Conservation (phyloP, 108 stramenopile species). For the Conticribra weissflogii region DNA sequence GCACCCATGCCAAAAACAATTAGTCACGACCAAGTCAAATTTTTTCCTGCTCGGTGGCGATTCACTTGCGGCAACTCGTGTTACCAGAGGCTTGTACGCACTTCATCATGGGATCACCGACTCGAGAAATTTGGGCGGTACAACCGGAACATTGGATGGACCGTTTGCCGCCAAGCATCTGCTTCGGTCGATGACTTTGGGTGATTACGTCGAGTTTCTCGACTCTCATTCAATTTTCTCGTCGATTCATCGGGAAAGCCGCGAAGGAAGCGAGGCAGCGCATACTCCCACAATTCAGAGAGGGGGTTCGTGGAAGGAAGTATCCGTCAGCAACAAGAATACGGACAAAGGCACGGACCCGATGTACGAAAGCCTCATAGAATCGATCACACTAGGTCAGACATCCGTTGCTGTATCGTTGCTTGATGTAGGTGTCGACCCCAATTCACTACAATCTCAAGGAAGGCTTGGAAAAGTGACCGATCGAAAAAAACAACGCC, state of each 20-base stretch:
- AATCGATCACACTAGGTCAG: conserved; percentile 60
- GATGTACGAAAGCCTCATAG: conserved; percentile 67
- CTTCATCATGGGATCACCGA: conserved; percentile 63
- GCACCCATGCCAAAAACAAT: conserved; percentile 56
- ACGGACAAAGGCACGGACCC: too few species aligned
- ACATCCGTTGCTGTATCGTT: conserved; percentile 56
- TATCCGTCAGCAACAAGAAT: too few species aligned
- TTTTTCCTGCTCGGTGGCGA: conserved; percentile 87
- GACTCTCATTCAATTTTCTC: conserved; percentile 38
- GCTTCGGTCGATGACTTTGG: conserved; percentile 58
- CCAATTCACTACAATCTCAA: conserved; percentile 52
- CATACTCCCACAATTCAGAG: too few species aligned
- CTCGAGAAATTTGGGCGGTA: conserved; percentile 74
- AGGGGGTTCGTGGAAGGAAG: too few species aligned
- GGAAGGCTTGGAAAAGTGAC: conserved; percentile 39
- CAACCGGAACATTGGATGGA: conserved; percentile 61
- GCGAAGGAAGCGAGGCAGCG: too few species aligned
- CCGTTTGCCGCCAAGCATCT: conserved; percentile 64
- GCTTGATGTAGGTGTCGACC: conserved; percentile 66
- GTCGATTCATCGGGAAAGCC: neutral
- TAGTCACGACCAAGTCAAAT: conserved; percentile 61
- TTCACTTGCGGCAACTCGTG: conserved; percentile 78
- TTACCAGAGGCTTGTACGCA: conserved; percentile 77
- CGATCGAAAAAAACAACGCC: conserved; percentile 32
- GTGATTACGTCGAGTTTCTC: conserved; percentile 78